phyloP scores from a whole-genome alignment of 2,329 filamentous ascomycete genomes.

The Arachnopeziza araneosa region DNA sequence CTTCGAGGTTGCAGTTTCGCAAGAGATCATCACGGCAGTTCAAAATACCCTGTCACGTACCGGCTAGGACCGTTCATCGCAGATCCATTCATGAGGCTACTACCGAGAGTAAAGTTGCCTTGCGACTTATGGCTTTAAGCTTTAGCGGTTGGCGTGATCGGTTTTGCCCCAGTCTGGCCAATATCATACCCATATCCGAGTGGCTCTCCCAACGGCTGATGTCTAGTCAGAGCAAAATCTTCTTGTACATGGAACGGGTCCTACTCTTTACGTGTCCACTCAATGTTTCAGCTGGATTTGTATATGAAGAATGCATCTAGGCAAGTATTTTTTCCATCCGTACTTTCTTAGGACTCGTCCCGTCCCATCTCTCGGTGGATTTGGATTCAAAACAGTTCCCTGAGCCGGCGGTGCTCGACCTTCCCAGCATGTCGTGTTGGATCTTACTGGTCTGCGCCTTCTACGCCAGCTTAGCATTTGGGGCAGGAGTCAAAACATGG shows the following conservation, averaged over 20 bases:
- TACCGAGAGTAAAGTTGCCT: background rate
- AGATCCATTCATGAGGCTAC: background rate
- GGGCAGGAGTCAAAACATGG: constrained; percentile 1
- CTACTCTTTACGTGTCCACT: constrained; percentile 31
- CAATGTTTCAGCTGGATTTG: background rate
- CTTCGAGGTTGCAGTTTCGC: background rate
- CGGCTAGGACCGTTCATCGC: background rate
- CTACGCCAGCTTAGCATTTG: constrained; percentile 1
- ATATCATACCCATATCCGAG: constrained; percentile 13
- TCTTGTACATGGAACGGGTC: constrained; percentile 34
- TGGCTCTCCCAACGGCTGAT: constrained; percentile 14
- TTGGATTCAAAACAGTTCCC: background rate
- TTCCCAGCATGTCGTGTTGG: constrained; percentile 9
- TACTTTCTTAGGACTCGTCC: background rate
- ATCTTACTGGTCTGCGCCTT: constrained; percentile 7
- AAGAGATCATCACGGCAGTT: background rate
- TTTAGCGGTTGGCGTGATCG: constrained; percentile 14
- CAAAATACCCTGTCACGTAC: background rate
- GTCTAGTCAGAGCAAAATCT: constrained; percentile 13
- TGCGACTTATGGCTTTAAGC: background rate
- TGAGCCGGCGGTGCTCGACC: background rate
- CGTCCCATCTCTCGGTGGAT: background rate
- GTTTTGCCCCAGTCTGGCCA: constrained; percentile 3
- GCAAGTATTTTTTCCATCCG: background rate
- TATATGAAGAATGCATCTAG: constrained; percentile 5